Percentiles rank a stretch among this genome's conserved stretches.
phyloP scores from a whole-genome alignment of 352 stramenopile species.

The Pythium aristosporum region DNA sequence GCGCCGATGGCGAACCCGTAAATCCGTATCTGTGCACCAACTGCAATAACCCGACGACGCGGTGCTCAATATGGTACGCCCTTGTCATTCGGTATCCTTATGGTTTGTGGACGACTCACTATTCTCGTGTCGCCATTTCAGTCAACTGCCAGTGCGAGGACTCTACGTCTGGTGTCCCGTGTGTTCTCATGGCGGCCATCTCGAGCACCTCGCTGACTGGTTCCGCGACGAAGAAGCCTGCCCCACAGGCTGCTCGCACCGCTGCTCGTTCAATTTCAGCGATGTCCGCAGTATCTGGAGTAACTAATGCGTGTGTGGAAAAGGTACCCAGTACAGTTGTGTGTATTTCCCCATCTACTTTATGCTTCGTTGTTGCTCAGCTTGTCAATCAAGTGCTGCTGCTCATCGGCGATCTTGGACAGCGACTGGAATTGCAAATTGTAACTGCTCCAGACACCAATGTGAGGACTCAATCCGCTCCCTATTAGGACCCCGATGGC shows the following conservation, averaged over 20 bases:
- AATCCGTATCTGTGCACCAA: conserved; percentile 52
- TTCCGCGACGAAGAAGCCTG: conserved; percentile 50
- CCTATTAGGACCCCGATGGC: not conserved
- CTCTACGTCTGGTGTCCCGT: conserved; percentile 91
- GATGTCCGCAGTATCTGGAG: conserved; percentile 23
- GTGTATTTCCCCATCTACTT: not conserved
- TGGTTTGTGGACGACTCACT: not conserved
- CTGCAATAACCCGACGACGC: conserved; percentile 72
- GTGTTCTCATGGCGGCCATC: conserved; percentile 88
- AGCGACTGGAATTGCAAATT: conserved; percentile 79
- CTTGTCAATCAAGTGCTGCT: conserved; percentile 81
- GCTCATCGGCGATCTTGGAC: conserved; percentile 74
- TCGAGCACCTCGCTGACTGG: conserved; percentile 70
- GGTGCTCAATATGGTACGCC: conserved; percentile 85
- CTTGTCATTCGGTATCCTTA: not conserved
- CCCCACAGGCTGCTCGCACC: conserved; percentile 51
- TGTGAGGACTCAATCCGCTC: not conserved
- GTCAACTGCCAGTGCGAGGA: conserved; percentile 82
- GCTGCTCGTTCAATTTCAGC: conserved; percentile 33
- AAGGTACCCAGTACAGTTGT: not conserved
- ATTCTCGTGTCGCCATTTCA: conserved; percentile 17
- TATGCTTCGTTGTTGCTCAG: conserved; percentile 87
- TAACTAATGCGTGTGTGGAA: not conserved
- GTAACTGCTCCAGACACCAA: conserved; percentile 33
- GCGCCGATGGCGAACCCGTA: conserved; percentile 28